phyloP scores from a whole-genome alignment of 495 filamentous ascomycete genomes.

The Pseudoneurospora amorphoporcata region DNA sequence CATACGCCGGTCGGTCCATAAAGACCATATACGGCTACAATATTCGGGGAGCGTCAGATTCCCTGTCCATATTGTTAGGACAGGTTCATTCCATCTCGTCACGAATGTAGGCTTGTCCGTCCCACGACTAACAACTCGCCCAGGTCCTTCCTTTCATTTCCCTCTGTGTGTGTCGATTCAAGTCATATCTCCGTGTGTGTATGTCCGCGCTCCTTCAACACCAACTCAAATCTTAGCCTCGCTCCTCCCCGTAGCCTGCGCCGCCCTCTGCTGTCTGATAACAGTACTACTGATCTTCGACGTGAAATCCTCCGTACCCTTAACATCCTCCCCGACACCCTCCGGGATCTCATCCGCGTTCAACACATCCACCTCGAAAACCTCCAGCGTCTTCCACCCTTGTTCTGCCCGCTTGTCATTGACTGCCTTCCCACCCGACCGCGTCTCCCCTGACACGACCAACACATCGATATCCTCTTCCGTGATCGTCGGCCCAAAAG shows the following conservation, averaged over 20 bases:
- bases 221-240: neutral
- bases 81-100: neutral
- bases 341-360: constrained; percentile 52
- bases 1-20: neutral
- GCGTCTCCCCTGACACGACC: constrained; percentile 84
- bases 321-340: constrained; percentile 11
- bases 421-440: constrained; percentile 69
- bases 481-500: constrained; percentile 86
- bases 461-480: constrained; percentile 68
- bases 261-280: constrained; percentile 39
- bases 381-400: constrained; percentile 64
- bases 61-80: neutral
- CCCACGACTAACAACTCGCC: neutral
- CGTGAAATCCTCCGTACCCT: constrained; percentile 49
- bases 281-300: constrained; percentile 85
- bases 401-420: constrained; percentile 70
- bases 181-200: neutral
- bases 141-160: neutral
- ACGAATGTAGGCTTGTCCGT: neutral
- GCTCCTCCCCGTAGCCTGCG: neutral
- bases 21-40: neutral
- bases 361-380: constrained; percentile 89
- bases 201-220: neutral
- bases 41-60: neutral
- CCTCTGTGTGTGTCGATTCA: neutral